Base-by-base conservation (phyloP, 805 yeast species). In the Saccharomycopsis amapae region DNA sequence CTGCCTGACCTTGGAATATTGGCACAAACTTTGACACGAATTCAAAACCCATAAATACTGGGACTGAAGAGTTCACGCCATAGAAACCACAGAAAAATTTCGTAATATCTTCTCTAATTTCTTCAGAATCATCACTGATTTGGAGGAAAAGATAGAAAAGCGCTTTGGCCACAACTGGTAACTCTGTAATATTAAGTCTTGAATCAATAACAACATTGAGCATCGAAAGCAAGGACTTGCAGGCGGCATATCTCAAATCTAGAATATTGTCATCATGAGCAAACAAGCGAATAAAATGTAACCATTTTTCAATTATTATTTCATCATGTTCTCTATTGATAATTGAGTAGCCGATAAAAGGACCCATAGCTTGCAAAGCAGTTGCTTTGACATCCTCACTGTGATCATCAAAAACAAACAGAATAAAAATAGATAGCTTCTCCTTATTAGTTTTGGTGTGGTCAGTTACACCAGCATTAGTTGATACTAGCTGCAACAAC, bases 301-400 rank as follows among this genome's bases (percentile, higher is more conserved):
- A 31, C 68, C 72, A 63, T 4, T 48, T 32, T 7, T 54, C 48
- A 32, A 58, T 56, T 1, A 46, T 31, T 1, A 40, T 41, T 1
- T 44, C 46, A 3, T 52, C 56, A 3, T 44, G n/a, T n/a, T n/a
- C n/a, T n/a, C n/a, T n/a, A n/a, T n/a, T 40, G 1, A 13, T 9
- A 12, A 45, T 15, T 15, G 38, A 30, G 2, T 42, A 15, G n/a
- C 62, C 61, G 3, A 68, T 59, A 26, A 69, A 59, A 1, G 69
- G 60, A 0, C 85, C 85, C 9, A 78, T 56, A 1, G 75, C 65
- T 55, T 76, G 79, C 13, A 80, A 55, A 0, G 78, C 65, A 3
- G 75, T 63, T 17, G 73, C 62, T 46, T 62, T 66, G n/a, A 76
- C 61, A 23, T 69, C 73, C 46, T 75, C 79, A 37, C 72, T 68